phyloP scores from a whole-genome alignment of 78 protist species.

The Creolimax fragrantissima region DNA sequence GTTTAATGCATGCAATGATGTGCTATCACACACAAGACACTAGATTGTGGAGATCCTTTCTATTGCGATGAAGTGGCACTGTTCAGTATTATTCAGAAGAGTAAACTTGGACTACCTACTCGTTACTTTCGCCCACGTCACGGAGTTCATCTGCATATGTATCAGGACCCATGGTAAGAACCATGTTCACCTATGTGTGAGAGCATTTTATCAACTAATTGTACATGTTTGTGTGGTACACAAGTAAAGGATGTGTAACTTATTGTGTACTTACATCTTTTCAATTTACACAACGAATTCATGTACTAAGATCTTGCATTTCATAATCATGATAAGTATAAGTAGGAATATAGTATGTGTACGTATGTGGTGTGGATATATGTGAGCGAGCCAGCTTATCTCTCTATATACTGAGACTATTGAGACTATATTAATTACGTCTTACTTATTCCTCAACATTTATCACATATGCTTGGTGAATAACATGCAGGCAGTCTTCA shows the following conservation, averaged over 20 bases:
- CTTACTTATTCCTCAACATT: too few species aligned
- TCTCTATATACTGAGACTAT: too few species aligned
- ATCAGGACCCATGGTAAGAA: not conserved
- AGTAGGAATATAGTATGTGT: too few species aligned
- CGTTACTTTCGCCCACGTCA: not conserved
- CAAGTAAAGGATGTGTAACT: not conserved
- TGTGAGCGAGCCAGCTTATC: too few species aligned
- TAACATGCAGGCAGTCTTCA: too few species aligned
- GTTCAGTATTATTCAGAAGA: not conserved
- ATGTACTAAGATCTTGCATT: too few species aligned
- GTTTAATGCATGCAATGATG: not conserved
- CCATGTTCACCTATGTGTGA: not conserved
- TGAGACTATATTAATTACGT: too few species aligned
- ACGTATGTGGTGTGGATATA: too few species aligned
- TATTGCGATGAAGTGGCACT: not conserved
- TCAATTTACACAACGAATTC: too few species aligned
- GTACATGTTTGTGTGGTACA: not conserved
- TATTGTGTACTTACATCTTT: not conserved
- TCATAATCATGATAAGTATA: too few species aligned
- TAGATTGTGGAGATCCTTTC: not conserved
- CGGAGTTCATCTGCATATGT: not conserved
- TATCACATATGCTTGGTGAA: too few species aligned
- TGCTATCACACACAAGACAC: not conserved
- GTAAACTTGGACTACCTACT: not conserved
- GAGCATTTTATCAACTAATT: not conserved